Conservation (phyloP, 176 grass and related monocot species). For the Carex pumila region DNA sequence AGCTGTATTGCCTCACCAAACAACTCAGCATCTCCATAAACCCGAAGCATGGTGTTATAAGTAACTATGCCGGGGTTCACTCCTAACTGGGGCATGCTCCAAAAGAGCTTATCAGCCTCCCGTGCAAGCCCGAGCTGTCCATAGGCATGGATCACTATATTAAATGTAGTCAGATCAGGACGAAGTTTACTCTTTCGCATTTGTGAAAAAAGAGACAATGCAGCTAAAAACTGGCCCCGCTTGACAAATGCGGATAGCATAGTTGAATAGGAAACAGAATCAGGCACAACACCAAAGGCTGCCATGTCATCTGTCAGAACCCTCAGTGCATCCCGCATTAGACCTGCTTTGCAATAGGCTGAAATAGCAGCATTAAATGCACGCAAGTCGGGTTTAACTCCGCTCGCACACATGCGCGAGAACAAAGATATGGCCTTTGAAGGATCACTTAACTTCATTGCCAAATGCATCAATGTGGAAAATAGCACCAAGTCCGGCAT, state of each 20-base stretch:
- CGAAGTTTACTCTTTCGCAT: slow-evolving; percentile 56
- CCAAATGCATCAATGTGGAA: slow-evolving; percentile 75
- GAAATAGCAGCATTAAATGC: slow-evolving; percentile 79
- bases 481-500: slow-evolving; percentile 62
- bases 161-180: slow-evolving; percentile 75
- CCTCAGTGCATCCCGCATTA: slow-evolving; percentile 53
- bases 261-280: slow-evolving; percentile 71
- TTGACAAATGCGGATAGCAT: slow-evolving; percentile 69
- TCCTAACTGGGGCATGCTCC: slow-evolving; percentile 66
- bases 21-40: slow-evolving; percentile 84
- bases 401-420: slow-evolving; percentile 49
- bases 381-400: slow-evolving; percentile 59
- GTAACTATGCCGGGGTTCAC: slow-evolving; percentile 64
- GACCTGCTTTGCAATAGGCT: slow-evolving; percentile 47
- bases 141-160: slow-evolving; percentile 82
- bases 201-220: slow-evolving; percentile 83
- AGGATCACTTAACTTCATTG: slow-evolving; percentile 48
- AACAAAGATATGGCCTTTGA: slow-evolving; percentile 87
- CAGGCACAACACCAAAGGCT: slow-evolving; percentile 41
- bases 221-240: slow-evolving; percentile 50
- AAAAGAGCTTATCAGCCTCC: slow-evolving; percentile 86
- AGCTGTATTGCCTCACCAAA: slow-evolving; percentile 90
- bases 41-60: slow-evolving; percentile 94
- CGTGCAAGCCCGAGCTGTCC: slow-evolving; percentile 77
- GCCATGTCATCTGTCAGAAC: slow-evolving; percentile 71